Evolutionary conservation across 192 early-diverging fungal species (phyloP), one percentile per base, ranked within the genome.

Genomic region (Linnemannia exigua): DNA sequence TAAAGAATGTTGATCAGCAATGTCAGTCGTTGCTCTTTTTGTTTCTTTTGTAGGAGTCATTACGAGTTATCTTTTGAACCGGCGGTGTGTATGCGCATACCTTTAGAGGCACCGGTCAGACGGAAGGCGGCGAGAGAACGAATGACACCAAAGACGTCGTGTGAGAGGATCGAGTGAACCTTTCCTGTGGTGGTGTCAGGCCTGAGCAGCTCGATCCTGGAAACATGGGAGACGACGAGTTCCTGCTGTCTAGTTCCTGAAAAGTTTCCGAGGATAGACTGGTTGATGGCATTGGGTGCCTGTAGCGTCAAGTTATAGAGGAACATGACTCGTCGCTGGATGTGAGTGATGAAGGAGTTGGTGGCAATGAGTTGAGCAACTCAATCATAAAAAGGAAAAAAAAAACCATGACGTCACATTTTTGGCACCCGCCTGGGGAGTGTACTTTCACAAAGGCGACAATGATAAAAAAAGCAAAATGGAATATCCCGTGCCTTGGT

Each of bases 301-400:
- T 97, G 95, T 35, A 99, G 91, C 72, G 97, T 96, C 72, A 98
- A 87, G 84, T 98, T 97, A 88, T 99, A 98, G 41, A 99, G 91
- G 80, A 91, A 92, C 94, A 95, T 95, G 54, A 38, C 41, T 67
- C 68, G 54, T 28, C 36, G 47, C 44, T 58, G 46, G 7, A 11
- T 75, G 54, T 38, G 28, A 17, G 22, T 72, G 70, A 25, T 31
- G 31, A 17, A 15, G 37, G 25, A 33, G 31, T 47, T 41, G 37
- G 46, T 44, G 5, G 68, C 5, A 33, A 72, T 48, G 70, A 46
- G 70, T 22, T 36, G 33, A 58, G 17, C 22, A 71, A 44, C n/a
- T 44, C 3, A 44, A 44, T 44, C 41, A n/a, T n/a, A n/a, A n/a
- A n/a, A n/a, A 44, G 41, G 3, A 44, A 6, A 44, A 44, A 44